Conservation (phyloP, 192 early-diverging fungal species). For the Backusella mclennaniae region DNA sequence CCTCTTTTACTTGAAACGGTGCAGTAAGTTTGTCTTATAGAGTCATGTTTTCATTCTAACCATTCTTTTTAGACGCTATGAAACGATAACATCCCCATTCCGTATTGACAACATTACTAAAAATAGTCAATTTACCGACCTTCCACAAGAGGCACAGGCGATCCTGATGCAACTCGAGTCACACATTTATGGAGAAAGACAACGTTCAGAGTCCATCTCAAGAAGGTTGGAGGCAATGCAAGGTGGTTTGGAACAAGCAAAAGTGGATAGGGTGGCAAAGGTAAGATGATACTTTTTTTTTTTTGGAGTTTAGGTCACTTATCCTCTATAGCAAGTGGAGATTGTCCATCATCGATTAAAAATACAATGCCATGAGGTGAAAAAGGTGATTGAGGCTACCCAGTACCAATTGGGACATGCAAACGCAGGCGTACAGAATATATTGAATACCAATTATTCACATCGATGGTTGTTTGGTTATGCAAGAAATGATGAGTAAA, state of each 20-base stretch:
- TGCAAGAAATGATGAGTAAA: no score
- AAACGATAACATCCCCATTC: constrained; percentile 17
- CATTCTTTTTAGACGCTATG: not conserved
- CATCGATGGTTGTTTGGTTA: no score
- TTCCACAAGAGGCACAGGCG: constrained; percentile 23
- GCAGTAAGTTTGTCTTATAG: not conserved
- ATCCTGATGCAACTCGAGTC: constrained; percentile 24
- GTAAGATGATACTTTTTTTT: no score
- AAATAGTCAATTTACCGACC: constrained; percentile 16
- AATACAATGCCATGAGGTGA: no score
- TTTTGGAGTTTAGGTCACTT: no score
- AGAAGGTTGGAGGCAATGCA: not conserved
- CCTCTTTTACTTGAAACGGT: not conserved
- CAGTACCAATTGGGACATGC: no score
- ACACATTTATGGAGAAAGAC: constrained; percentile 18
- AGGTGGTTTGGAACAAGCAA: no score
- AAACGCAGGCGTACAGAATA: no score
- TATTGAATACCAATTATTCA: no score
- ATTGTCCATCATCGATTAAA: not conserved
- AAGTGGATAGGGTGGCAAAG: no score
- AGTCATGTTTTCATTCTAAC: not conserved
- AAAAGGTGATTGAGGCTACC: no score
- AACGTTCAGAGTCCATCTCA: constrained; percentile 24
- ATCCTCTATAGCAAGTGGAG: no score
- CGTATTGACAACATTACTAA: constrained; percentile 26